phyloP scores from a whole-genome alignment of 2,329 filamentous ascomycete species.

The Ophiostoma ips region DNA sequence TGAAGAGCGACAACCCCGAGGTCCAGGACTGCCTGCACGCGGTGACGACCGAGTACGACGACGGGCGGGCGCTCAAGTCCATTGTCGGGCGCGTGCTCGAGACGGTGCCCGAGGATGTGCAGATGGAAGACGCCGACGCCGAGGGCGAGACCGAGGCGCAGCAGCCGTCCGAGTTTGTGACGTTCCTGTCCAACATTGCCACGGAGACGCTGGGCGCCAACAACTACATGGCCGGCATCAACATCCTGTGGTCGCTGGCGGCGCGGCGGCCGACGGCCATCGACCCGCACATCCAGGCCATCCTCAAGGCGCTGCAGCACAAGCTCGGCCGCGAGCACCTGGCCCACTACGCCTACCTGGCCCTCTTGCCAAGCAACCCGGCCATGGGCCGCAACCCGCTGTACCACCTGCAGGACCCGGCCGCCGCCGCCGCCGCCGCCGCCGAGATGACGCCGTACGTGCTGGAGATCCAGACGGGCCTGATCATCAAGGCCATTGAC shows the following conservation, averaged over 20 bases:
- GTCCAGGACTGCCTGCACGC: constrained; percentile 85
- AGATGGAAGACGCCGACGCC: constrained; percentile 63
- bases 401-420: constrained; percentile 38
- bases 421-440: constrained; percentile 36
- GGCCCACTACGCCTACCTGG: constrained; percentile 51
- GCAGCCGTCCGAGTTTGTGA: constrained; percentile 74
- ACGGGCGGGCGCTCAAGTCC: constrained; percentile 57
- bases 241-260: constrained; percentile 83
- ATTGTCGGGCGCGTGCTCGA: constrained; percentile 74
- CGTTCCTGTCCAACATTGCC: constrained; percentile 70
- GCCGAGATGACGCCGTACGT: constrained; percentile 57
- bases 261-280: constrained; percentile 74
- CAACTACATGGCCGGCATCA: constrained; percentile 79
- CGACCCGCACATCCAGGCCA: constrained; percentile 70
- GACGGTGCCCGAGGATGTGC: constrained; percentile 66
- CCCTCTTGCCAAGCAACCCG: constrained; percentile 27
- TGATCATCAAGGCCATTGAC: constrained; percentile 93
- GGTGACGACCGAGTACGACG: constrained; percentile 53
- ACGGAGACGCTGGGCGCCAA: constrained; percentile 72
- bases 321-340: constrained; percentile 93
- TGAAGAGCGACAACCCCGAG: constrained; percentile 80
- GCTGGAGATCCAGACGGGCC: constrained; percentile 71
- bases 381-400: constrained; percentile 24
- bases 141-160: constrained; percentile 65
- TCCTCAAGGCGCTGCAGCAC: constrained; percentile 87